Conservation (phyloP, 768 basidiomycete genomes). For the Imleria badia region DNA sequence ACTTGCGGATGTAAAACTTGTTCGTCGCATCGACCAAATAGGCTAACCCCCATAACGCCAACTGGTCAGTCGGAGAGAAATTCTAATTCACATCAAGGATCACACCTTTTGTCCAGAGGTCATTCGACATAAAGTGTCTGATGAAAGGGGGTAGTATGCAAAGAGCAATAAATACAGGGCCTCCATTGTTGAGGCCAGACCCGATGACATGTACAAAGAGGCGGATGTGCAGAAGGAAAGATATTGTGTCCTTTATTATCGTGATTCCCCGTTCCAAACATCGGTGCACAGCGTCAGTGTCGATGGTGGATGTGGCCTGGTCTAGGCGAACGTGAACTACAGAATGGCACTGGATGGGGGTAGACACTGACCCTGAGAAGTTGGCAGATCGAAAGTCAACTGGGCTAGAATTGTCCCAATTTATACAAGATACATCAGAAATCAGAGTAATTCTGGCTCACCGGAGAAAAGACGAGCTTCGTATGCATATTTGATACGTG, state of each 20-base stretch:
- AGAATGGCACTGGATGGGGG: background rate
- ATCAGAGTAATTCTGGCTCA: background rate
- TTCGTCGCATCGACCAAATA: constrained; percentile 20
- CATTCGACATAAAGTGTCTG: background rate
- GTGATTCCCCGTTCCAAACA: constrained; percentile 14
- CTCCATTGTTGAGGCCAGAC: constrained; percentile 14
- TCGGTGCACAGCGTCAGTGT: background rate
- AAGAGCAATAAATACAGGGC: constrained; percentile 20
- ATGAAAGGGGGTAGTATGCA: constrained; percentile 17
- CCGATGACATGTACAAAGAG: constrained; percentile 19
- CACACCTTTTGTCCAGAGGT: constrained; percentile 24
- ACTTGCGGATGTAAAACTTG: constrained; percentile 22
- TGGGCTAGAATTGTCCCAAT: constrained; percentile 7
- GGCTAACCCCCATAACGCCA: constrained; percentile 1
- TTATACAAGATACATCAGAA: background rate
- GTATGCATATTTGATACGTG: constrained; percentile 22
- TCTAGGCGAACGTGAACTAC: constrained; percentile 6
- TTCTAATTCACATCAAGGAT: background rate
- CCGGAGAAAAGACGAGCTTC: constrained; percentile 23
- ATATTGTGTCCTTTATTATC: constrained; percentile 10
- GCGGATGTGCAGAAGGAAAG: constrained; percentile 25
- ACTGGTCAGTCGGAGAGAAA: background rate
- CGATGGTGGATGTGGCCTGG: background rate
- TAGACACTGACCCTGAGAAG: constrained; percentile 17
- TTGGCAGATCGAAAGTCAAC: constrained; percentile 21